Percentiles rank a stretch among this genome's conserved stretches.
Evolutionary conservation across 1,139 yeast species (phyloP).

Genomic region (Debaryomyces sp.): DNA sequence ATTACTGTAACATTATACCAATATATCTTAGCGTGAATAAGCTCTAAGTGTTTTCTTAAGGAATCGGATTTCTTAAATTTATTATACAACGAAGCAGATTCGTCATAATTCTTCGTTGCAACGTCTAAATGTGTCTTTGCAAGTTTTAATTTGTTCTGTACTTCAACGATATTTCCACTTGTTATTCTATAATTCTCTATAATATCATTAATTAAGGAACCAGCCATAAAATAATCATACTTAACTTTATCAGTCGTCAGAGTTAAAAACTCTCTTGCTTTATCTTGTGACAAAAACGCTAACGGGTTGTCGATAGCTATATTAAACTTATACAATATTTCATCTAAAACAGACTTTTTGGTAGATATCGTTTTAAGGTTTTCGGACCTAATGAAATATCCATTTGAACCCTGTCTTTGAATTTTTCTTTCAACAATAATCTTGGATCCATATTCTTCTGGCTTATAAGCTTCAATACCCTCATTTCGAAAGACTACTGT

Average conservation of each 20-base stretch:
- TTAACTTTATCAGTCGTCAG: slow-evolving; percentile 71
- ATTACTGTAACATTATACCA: slow-evolving; percentile 58
- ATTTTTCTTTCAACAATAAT: slow-evolving; percentile 76
- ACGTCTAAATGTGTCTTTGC: slow-evolving; percentile 29
- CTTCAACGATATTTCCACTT: slow-evolving; percentile 38
- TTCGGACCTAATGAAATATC: slow-evolving; percentile 57
- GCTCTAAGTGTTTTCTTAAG: slow-evolving; percentile 45
- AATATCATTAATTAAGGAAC: slow-evolving; percentile 70
- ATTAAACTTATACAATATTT: slow-evolving; percentile 68
- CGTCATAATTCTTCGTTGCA: slow-evolving; percentile 35
- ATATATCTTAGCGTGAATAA: slow-evolving; percentile 61
- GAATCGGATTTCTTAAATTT: slow-evolving; percentile 45
- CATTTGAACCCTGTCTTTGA: slow-evolving; percentile 49
- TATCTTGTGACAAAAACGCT: slow-evolving; percentile 91
- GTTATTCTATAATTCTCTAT: slow-evolving; percentile 51
- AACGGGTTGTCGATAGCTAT: slow-evolving; percentile 90
- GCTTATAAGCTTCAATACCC: slow-evolving; percentile 66
- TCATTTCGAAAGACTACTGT: slow-evolving; percentile 61
- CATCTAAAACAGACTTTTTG: slow-evolving; percentile 67
- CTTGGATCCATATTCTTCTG: slow-evolving; percentile 63
- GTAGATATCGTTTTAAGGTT: slow-evolving; percentile 56
- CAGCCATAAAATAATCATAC: slow-evolving; percentile 76
- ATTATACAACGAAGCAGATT: slow-evolving; percentile 37
- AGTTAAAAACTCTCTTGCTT: slow-evolving; percentile 87
- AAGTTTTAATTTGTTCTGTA: slow-evolving; percentile 40